A percentile compares a stretch with the other conserved stretches of the same genome.
phyloP scores from a whole-genome alignment of 1,284 basidiomycete species.

The Pseudozyma tsukubaensis region DNA sequence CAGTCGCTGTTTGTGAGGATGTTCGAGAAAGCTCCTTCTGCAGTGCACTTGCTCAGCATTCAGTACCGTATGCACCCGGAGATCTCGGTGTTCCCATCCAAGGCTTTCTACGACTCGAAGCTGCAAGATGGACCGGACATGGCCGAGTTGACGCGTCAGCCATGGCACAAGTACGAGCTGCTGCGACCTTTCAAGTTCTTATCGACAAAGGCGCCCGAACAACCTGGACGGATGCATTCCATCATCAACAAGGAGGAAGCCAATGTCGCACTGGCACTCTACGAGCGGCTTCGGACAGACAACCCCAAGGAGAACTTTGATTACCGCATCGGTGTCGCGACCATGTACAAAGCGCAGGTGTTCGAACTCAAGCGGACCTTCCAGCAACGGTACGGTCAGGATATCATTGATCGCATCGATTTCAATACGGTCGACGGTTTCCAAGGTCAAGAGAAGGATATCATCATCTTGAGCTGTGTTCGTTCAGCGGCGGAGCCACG shows the following conservation, averaged over 20 bases:
- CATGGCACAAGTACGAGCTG: conserved; percentile 84
- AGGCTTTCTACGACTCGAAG: conserved; percentile 85
- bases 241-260: conserved; percentile 83
- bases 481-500: conserved; percentile 75
- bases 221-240: conserved; percentile 75
- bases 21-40: conserved; percentile 80
- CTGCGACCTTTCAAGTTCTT: conserved; percentile 92
- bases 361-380: conserved; percentile 81
- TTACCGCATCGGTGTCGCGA: conserved; percentile 86
- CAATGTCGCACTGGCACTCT: conserved; percentile 82
- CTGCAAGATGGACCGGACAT: conserved; percentile 90
- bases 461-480: conserved; percentile 97
- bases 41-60: conserved; percentile 92
- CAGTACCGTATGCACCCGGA: conserved; percentile 99
- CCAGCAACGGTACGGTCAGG: conserved; percentile 77
- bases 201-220: conserved; percentile 73
- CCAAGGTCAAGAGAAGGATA: conserved; percentile 99
- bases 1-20: conserved; percentile 93
- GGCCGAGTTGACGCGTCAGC: conserved; percentile 81
- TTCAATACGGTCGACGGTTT: conserved; percentile 99
- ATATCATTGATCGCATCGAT: conserved; percentile 78
- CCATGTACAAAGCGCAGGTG: conserved; percentile 95
- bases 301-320: conserved; percentile 74
- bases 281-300: conserved; percentile 78
- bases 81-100: conserved; percentile 89